Percentiles rank a stretch among this genome's conserved stretches.
phyloP scores from a whole-genome alignment of 108 stramenopile genomes.

The Schizochytrium sp. region DNA sequence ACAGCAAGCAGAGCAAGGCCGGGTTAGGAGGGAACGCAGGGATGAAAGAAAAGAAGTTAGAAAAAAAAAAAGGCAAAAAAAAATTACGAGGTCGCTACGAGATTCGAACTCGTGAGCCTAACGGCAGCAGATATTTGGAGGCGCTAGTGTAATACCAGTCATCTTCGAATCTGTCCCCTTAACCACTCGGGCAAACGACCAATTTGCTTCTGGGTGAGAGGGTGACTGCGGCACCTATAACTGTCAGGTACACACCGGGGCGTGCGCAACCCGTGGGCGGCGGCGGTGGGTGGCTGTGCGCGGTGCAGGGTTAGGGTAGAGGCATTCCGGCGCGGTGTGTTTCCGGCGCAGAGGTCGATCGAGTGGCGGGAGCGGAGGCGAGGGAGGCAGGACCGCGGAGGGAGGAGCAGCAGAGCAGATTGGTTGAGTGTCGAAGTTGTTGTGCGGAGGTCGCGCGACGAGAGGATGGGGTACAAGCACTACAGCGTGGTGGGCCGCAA shows the following conservation, averaged over 20 bases:
- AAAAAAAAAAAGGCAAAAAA: neutral
- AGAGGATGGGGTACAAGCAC: conserved; percentile 59
- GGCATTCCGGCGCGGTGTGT: no score
- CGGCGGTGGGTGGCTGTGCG: no score
- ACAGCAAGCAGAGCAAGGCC: no score
- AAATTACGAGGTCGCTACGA: neutral
- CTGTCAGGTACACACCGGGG: no score
- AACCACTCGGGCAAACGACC: conserved; percentile 8
- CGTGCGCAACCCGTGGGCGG: no score
- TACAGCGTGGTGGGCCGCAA: conserved; percentile 99
- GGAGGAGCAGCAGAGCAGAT: neutral
- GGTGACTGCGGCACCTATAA: no score
- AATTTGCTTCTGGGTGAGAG: neutral
- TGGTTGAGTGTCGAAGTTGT: neutral
- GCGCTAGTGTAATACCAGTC: neutral
- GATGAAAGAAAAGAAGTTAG: neutral
- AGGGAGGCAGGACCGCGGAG: neutral
- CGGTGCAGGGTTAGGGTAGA: no score
- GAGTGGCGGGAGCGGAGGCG: neutral
- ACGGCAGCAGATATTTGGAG: neutral
- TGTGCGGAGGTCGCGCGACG: neutral
- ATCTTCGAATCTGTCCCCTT: neutral
- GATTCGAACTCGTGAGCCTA: neutral
- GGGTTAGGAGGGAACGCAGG: no score
- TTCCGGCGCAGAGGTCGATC: no score